Conservation (phyloP, 2,329 filamentous ascomycete genomes). For the Nigrospora sphaerica region DNA sequence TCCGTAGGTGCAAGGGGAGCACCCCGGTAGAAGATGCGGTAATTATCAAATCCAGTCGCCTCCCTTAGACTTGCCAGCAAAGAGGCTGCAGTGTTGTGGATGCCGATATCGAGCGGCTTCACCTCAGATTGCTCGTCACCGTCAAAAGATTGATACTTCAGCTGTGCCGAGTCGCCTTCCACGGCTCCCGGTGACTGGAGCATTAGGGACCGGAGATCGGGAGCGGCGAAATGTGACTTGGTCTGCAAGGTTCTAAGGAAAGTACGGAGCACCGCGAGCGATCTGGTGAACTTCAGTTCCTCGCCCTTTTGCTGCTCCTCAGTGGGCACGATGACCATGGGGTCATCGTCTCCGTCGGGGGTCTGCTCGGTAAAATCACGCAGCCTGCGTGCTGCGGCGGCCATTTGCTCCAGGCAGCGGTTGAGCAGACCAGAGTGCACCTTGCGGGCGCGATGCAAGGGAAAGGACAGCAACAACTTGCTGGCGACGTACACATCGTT, state of each 20-base stretch:
- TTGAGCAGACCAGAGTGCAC: constrained; percentile 66
- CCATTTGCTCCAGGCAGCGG: constrained; percentile 65
- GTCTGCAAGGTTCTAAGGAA: constrained; percentile 60
- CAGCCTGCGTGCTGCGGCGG: constrained; percentile 52
- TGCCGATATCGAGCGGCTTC: constrained; percentile 57
- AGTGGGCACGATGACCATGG: constrained; percentile 42
- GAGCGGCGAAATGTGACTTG: constrained; percentile 51
- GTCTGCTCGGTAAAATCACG: constrained; percentile 38
- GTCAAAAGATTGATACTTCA: constrained; percentile 71
- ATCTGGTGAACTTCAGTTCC: constrained; percentile 60
- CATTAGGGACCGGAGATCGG: constrained; percentile 48
- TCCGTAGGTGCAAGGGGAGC: constrained; percentile 56
- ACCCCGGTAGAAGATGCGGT: constrained; percentile 66
- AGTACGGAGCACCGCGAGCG: constrained; percentile 59
- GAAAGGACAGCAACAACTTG: constrained; percentile 39
- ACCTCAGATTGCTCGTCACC: constrained; percentile 53
- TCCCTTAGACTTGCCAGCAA: constrained; percentile 60
- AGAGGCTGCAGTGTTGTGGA: constrained; percentile 62
- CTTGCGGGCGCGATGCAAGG: constrained; percentile 41
- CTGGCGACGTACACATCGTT: constrained; percentile 61
- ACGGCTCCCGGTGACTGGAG: constrained; percentile 42
- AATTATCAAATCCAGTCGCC: constrained; percentile 69
- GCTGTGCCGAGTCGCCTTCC: constrained; percentile 56
- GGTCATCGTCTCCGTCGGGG: constrained; percentile 38
- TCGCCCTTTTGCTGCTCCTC: constrained; percentile 44